These are phyloP conservation scores for Fusarium secorum DNA, from an alignment of 2,329 filamentous ascomycete genomes.

Conservation along the genomic window DNA sequence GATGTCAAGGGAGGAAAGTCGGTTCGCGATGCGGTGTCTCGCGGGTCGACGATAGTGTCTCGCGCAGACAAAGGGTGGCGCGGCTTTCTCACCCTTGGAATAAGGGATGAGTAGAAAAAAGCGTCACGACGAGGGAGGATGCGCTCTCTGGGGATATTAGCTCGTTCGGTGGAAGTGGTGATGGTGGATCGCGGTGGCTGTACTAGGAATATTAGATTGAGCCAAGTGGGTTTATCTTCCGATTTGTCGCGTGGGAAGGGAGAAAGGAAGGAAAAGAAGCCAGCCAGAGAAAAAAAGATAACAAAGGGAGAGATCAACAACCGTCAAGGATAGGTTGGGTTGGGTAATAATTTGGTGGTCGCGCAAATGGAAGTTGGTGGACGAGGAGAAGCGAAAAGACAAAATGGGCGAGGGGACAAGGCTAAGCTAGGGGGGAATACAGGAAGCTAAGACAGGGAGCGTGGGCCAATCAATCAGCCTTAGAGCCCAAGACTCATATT, in stretches of 20 bases:
- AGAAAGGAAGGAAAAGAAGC: not conserved
- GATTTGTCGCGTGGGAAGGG: not conserved
- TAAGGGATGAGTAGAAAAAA: constrained; percentile 8
- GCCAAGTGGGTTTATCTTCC: constrained; percentile 13
- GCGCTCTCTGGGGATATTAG: constrained; percentile 17
- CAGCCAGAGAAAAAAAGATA: not conserved
- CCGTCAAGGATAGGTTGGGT: not conserved
- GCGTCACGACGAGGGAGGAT: not conserved
- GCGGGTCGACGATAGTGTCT: constrained; percentile 3
- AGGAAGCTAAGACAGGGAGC: not conserved
- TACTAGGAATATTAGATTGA: constrained; percentile 14
- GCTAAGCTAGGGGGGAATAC: constrained; percentile 1
- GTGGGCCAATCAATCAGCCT: constrained; percentile 21
- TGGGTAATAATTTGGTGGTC: constrained; percentile 13
- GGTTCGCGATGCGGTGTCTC: not conserved
- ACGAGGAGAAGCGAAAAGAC: constrained; percentile 21
- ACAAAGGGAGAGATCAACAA: not conserved
- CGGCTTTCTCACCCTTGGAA: not conserved
- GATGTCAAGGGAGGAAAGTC: constrained; percentile 20
- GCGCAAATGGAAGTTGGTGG: constrained; percentile 16
- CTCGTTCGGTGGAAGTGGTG: constrained; percentile 20
- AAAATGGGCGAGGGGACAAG: constrained; percentile 7
- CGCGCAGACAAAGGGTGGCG: constrained; percentile 15
- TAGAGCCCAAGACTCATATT: constrained; percentile 1
- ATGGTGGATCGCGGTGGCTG: constrained; percentile 24